phyloP scores from a whole-genome alignment of 257 asterid genomes.

The Knoxia roxburghii region DNA sequence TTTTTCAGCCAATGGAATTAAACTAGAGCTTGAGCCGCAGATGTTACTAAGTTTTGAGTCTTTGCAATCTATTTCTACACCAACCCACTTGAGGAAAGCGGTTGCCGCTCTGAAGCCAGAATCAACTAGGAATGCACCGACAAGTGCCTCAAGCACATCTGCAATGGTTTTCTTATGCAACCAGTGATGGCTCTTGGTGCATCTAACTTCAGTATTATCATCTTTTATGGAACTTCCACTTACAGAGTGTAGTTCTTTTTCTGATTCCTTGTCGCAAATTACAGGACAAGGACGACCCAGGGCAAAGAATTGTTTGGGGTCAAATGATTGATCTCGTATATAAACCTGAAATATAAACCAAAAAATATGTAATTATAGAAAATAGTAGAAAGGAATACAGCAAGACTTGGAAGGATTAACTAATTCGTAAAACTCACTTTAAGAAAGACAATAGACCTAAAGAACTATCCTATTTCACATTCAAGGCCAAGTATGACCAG shows the following conservation, averaged over 20 bases:
- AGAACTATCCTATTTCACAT: not conserved
- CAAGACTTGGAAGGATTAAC: not conserved
- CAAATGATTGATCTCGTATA: slow-evolving; percentile 84
- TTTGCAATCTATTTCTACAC: slow-evolving; percentile 52
- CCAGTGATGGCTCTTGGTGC: slow-evolving; percentile 89
- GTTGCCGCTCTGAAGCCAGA: slow-evolving; percentile 85
- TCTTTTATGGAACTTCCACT: slow-evolving; percentile 24
- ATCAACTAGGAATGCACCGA: slow-evolving; percentile 86
- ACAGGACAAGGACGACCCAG: slow-evolving; percentile 77
- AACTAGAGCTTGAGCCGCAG: slow-evolving; percentile 52
- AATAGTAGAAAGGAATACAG: slow-evolving; percentile 5
- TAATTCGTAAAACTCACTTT: slow-evolving; percentile 1
- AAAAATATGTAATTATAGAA: not conserved
- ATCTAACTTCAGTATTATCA: slow-evolving; percentile 45
- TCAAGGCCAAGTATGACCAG: not conserved
- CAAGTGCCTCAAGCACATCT: slow-evolving; percentile 89
- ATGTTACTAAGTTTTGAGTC: slow-evolving; percentile 42
- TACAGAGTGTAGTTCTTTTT: slow-evolving; percentile 49
- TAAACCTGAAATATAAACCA: slow-evolving; percentile 50
- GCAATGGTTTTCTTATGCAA: slow-evolving; percentile 80
- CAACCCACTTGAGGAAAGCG: slow-evolving; percentile 87
- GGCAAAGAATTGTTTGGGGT: slow-evolving; percentile 54
- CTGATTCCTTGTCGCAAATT: slow-evolving; percentile 54
- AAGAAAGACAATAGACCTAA: not conserved
- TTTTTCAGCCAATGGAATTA: slow-evolving; percentile 51